Conservation (phyloP, 108 stramenopile species). For the Cylindrotheca closterium region DNA sequence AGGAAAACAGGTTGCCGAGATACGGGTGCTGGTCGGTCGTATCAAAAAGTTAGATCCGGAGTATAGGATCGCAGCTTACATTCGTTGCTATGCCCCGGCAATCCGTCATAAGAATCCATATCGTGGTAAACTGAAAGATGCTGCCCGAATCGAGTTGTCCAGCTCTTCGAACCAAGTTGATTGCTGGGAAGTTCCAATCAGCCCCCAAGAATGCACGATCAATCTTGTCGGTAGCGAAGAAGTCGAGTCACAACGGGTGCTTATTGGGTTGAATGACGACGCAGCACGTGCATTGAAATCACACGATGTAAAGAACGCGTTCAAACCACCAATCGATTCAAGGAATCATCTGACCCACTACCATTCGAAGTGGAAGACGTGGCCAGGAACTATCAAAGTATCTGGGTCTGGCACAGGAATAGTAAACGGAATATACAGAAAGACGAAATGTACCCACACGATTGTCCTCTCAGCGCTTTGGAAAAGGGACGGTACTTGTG, state of each 20-base stretch:
- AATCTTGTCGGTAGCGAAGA: conserved; percentile 16
- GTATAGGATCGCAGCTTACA: conserved; percentile 36
- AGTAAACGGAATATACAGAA: conserved; percentile 38
- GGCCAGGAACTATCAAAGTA: conserved; percentile 50
- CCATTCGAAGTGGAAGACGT: conserved; percentile 61
- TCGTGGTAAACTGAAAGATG: conserved; percentile 37
- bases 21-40: conserved; percentile 37
- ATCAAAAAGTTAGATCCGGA: conserved; percentile 21
- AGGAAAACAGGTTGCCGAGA: conserved; percentile 48
- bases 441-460: conserved; percentile 47
- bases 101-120: conserved; percentile 44
- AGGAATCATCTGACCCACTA: conserved; percentile 37
- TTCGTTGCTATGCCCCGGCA: conserved; percentile 48
- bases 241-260: conserved; percentile 20
- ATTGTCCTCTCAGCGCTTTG: conserved; percentile 62
- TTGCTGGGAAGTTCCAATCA: conserved; percentile 32
- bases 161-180: conserved; percentile 2
- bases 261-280: conserved; percentile 19
- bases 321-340: conserved; percentile 26
- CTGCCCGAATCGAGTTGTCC: conserved; percentile 35
- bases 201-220: conserved; percentile 9
- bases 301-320: conserved; percentile 19
- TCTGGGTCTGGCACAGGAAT: neutral
- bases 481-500: conserved; percentile 27
- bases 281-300: conserved; percentile 15